Percentiles rank a stretch among this genome's conserved stretches.
phyloP scores from a whole-genome alignment of 805 yeast species.

The Candida morakotiae region DNA sequence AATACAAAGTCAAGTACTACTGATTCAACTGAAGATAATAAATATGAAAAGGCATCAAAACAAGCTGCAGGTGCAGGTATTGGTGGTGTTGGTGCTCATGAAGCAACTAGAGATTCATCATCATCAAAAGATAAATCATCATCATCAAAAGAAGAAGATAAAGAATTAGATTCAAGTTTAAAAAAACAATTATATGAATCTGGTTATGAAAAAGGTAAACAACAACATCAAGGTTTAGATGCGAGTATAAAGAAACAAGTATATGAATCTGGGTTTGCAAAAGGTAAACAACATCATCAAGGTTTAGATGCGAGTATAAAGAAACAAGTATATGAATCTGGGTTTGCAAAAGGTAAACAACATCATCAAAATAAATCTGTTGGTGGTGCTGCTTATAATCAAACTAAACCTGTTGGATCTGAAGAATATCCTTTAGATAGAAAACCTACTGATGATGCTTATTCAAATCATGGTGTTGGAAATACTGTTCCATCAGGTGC shows the following conservation, averaged over 20 bases:
- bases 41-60: neutral
- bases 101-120: neutral
- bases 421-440: neutral
- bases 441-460: slow-evolving; percentile 2
- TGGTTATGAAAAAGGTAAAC: slow-evolving; percentile 4
- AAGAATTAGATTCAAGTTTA: neutral
- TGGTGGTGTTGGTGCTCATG: slow-evolving; percentile 1
- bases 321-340: slow-evolving; percentile 2
- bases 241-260: neutral
- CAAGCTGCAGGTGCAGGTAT: slow-evolving; percentile 1
- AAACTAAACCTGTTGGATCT: neutral
- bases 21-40: neutral
- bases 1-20: neutral
- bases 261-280: neutral
- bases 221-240: neutral
- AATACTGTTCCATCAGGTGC: slow-evolving; percentile 7
- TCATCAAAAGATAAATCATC: neutral
- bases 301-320: neutral
- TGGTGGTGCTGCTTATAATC: neutral
- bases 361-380: neutral
- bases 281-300: neutral
- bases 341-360: neutral
- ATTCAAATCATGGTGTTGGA: slow-evolving; percentile 4
- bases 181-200: slow-evolving; percentile 2
- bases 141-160: neutral